These are phyloP conservation scores for Alternaria sp. DNA, from an alignment of 2,329 filamentous ascomycete genomes.

Conservation along the genomic window DNA sequence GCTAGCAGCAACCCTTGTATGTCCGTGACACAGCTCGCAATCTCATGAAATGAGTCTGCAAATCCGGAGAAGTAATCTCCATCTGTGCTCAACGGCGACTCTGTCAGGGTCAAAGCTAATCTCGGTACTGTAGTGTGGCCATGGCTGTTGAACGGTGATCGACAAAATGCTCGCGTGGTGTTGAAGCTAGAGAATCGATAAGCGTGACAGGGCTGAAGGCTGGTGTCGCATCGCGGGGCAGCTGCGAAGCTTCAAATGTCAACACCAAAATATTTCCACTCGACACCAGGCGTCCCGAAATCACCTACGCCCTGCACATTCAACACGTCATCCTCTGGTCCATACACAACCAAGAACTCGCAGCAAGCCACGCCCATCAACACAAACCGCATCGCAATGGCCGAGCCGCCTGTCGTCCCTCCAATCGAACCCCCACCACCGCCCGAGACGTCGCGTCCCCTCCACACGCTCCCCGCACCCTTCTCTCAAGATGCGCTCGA, in stretches of 20 bases:
- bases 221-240: slow-evolving; percentile 19
- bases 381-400: slow-evolving; percentile 16
- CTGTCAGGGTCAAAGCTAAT: neutral
- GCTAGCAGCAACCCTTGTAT: neutral
- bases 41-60: neutral
- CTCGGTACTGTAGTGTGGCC: neutral
- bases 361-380: neutral
- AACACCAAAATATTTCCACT: neutral
- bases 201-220: slow-evolving; percentile 15
- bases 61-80: slow-evolving; percentile 2
- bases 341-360: neutral
- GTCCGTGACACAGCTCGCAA: neutral
- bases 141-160: slow-evolving; percentile 17
- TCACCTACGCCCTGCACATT: neutral
- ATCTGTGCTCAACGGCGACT: slow-evolving; percentile 4
- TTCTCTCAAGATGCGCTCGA: slow-evolving; percentile 63
- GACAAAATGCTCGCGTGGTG: slow-evolving; percentile 17
- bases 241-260: neutral
- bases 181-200: slow-evolving; percentile 21
- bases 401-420: slow-evolving; percentile 27
- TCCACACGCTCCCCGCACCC: slow-evolving; percentile 36
- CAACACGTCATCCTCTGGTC: neutral
- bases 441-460: slow-evolving; percentile 27
- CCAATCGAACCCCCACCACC: slow-evolving; percentile 26
- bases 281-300: neutral